Conservation (phyloP, 345 rosid genomes). For the Chamaenerion angustifolium region DNA sequence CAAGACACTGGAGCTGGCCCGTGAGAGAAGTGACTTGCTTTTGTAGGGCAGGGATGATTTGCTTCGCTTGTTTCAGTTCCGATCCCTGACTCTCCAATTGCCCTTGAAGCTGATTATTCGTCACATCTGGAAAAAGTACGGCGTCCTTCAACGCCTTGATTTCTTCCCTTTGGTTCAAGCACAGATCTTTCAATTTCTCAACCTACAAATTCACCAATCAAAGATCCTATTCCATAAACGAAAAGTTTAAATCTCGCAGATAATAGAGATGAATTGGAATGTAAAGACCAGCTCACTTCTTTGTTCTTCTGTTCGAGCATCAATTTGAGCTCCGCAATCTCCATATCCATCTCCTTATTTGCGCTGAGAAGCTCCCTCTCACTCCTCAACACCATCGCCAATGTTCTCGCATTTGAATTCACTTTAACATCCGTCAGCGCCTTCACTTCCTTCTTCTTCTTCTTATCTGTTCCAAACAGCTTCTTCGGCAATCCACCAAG, state of each 20-base stretch:
- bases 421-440: constrained; percentile 64
- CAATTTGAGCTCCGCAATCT: constrained; percentile 41
- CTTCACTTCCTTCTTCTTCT: constrained; percentile 39
- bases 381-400: constrained; percentile 82
- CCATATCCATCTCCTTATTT: constrained; percentile 55
- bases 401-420: constrained; percentile 48
- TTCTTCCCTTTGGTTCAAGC: constrained; percentile 83
- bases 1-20: constrained; percentile 70
- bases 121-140: constrained; percentile 61
- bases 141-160: constrained; percentile 65
- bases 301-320: constrained; percentile 48
- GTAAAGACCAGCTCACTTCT: constrained; percentile 28
- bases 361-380: constrained; percentile 74
- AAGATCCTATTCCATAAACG: neutral
- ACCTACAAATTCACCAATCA: constrained; percentile 29
- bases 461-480: constrained; percentile 42
- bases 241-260: neutral
- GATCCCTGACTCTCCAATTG: constrained; percentile 44
- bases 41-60: constrained; percentile 65
- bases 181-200: constrained; percentile 83
- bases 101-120: constrained; percentile 42
- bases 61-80: constrained; percentile 69
- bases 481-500: constrained; percentile 59
- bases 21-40: constrained; percentile 80
- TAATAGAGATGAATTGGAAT: too few relatives aligned